A percentile compares a stretch with the other conserved stretches of the same genome.
These are phyloP conservation scores for Paulinella micropora DNA, from an alignment of 78 protist genomes.

Conservation along the genomic window DNA sequence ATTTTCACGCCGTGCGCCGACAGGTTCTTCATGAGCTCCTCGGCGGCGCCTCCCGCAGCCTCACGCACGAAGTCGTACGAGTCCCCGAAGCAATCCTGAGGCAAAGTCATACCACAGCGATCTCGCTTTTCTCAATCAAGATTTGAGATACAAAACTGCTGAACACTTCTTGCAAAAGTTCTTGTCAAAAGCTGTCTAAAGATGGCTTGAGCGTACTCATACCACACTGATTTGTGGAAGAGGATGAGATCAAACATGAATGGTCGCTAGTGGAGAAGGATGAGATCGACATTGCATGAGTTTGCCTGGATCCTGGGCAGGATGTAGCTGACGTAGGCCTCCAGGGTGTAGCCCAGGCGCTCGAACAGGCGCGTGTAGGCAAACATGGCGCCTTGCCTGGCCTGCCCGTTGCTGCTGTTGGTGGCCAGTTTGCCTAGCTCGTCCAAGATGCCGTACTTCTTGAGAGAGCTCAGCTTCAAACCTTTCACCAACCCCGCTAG, in stretches of 20 bases:
- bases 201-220: background rate
- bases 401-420: background rate
- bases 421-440: conserved; percentile 18
- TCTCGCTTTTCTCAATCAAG: no score
- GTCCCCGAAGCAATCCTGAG: no score
- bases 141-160: no score
- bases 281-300: no score
- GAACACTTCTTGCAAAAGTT: no score
- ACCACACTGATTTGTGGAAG: no score
- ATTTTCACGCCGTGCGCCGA: conserved; percentile 71
- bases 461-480: conserved; percentile 55
- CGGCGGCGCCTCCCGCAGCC: conserved; percentile 18
- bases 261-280: conserved; percentile 54
- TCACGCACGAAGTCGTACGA: conserved; percentile 39
- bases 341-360: conserved; percentile 64
- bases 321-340: conserved; percentile 65
- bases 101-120: no score
- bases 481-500: conserved; percentile 74
- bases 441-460: conserved; percentile 35
- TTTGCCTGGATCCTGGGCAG: conserved; percentile 64
- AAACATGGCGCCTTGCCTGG: conserved; percentile 64
- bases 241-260: background rate
- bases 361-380: conserved; percentile 42
- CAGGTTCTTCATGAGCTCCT: background rate
- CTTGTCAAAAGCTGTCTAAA: no score